Evolutionary conservation across 78 protist species (phyloP), one percentile per base, ranked within the genome.

Genomic region (Emiliania huxleyi): DNA sequence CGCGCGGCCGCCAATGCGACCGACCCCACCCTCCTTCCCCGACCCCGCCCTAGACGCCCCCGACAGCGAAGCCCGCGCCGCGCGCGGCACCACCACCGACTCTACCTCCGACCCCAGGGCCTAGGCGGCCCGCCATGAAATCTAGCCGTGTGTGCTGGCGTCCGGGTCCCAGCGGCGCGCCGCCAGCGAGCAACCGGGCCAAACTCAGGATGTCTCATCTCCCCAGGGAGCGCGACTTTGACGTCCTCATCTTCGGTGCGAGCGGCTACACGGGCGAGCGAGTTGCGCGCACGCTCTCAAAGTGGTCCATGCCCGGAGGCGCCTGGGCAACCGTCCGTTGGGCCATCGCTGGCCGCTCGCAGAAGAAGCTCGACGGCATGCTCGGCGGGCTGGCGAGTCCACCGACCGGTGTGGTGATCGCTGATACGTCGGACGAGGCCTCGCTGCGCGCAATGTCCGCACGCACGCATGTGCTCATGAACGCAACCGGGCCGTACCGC

Each of bases 141-240:
- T n/a, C n/a, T n/a, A n/a, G n/a, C n/a, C n/a, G n/a, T n/a, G n/a
- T n/a, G n/a, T n/a, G n/a, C n/a, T n/a, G n/a, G n/a, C n/a, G n/a
- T n/a, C n/a, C n/a, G n/a, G n/a, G n/a, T n/a, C n/a, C n/a, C n/a
- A n/a, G n/a, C n/a, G n/a, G n/a, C n/a, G n/a, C n/a, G n/a, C n/a
- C n/a, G n/a, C n/a, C n/a, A n/a, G n/a, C n/a, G n/a, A n/a, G n/a
- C n/a, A n/a, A n/a, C n/a, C n/a, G n/a, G n/a, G n/a, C n/a, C n/a
- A n/a, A n/a, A n/a, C n/a, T n/a, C n/a, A n/a, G n/a, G n/a, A n/a
- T n/a, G n/a, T n/a, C n/a, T n/a, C n/a, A n/a, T n/a, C n/a, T n/a
- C n/a, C n/a, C n/a, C n/a, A n/a, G n/a, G n/a, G n/a, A n/a, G 81
- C 81, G 81, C 81, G 81, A 71, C 29, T 71, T 71, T 40, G 42